A percentile compares a stretch with the other conserved stretches of the same genome.
Evolutionary conservation across 129 eudicot species (phyloP).

Genomic region (Ambrosia trifida): DNA sequence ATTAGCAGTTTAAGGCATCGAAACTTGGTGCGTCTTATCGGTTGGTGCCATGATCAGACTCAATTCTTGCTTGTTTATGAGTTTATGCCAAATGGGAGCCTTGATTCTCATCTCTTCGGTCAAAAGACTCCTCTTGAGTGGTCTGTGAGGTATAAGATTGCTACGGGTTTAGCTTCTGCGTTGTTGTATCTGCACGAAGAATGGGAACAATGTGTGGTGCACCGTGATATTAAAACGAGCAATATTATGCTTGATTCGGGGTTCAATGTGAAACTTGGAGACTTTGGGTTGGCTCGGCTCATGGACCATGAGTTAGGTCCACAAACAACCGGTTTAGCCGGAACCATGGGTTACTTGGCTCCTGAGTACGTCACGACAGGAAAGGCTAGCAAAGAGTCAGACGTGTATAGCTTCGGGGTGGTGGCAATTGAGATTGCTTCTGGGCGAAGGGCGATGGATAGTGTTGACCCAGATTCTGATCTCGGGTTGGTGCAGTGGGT

Average conservation of each 20-base stretch:
- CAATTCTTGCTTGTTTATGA: constrained; percentile 61
- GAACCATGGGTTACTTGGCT: constrained; percentile 63
- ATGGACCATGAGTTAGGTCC: constrained; percentile 59
- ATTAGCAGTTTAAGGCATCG: constrained; percentile 58
- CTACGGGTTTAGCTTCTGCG: constrained; percentile 55
- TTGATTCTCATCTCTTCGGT: constrained; percentile 52
- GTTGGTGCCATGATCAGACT: constrained; percentile 68
- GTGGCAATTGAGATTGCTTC: constrained; percentile 49
- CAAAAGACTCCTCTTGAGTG: constrained; percentile 44
- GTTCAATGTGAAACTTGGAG: constrained; percentile 65
- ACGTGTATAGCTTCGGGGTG: constrained; percentile 62
- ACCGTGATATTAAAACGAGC: constrained; percentile 70
- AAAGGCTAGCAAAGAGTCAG: constrained; percentile 57
- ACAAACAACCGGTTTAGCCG: constrained; percentile 60
- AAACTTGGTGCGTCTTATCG: constrained; percentile 60
- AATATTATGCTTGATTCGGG: constrained; percentile 66
- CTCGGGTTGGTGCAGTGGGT: constrained; percentile 46
- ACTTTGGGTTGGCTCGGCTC: constrained; percentile 66
- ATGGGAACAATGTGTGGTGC: constrained; percentile 68
- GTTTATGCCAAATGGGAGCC: constrained; percentile 68
- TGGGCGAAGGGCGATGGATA: constrained; percentile 39
- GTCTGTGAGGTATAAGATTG: constrained; percentile 52
- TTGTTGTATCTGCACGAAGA: constrained; percentile 67
- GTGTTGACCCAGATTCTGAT: constrained; percentile 23
- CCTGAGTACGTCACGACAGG: constrained; percentile 56